Evolutionary conservation across 2,329 filamentous ascomycete genomes (phyloP), one percentile per base, ranked within the genome.

Genomic region (Akanthomyces lecanii): DNA sequence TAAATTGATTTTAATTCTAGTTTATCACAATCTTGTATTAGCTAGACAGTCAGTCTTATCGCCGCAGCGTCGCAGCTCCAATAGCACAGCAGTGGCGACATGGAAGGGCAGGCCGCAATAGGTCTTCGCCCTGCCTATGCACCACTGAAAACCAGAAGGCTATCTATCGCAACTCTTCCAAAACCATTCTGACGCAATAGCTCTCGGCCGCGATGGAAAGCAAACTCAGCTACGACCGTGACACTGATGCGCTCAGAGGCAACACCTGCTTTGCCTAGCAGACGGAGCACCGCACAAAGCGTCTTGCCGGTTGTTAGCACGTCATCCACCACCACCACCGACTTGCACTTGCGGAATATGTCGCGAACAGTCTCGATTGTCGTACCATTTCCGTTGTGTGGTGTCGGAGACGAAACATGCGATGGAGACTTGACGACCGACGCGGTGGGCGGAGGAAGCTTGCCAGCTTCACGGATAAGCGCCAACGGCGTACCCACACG

Each of bases 261-360:
- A 18, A 85, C 65, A 0, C 79, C 79, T 64, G 74, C 77, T 67
- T 81, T 55, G 1, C 47, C 14, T 30, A 87, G 69, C 1, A 88
- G 72, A 66, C 76, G 66, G 40, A 88, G 67, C 42, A 85, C 75
- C 7, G 81, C 82, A 69, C 74, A 80, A 44, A 87, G 77, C 3
- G 84, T 87, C 66, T 76, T 66, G 1, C 83, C 84, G 0, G 81
- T 82, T 6, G 85, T 77, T 62, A 88, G 78, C 33, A 86, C 83
- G 71, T 88, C 85, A 64, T 88, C 85, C 5, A 88, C 76, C 0
- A 87, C 77, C n/a, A 87, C 74, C 12, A 87, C 79, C 4, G 74
- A 75, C 4, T 70, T 72, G 1, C 72, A 77, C 42, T 30, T 68
- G 0, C 73, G 67, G 21, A 87, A 38, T 44, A 72, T 71, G 73